Conservation (phyloP, 2,329 filamentous ascomycete species). For the Colletotrichum magnum region DNA sequence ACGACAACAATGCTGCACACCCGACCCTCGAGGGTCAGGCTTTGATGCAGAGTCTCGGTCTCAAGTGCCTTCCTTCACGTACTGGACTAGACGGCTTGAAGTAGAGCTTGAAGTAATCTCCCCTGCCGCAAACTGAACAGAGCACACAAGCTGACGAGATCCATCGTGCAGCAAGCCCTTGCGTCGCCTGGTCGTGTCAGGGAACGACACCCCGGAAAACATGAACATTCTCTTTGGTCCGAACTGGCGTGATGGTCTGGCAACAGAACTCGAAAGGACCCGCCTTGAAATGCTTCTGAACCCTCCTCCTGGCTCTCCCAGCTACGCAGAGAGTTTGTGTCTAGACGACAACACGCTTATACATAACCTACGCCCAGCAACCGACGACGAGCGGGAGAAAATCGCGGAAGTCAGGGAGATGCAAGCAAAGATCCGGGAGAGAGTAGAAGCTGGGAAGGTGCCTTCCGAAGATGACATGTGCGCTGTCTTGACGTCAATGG, state of each 20-base stretch:
- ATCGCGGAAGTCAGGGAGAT: neutral
- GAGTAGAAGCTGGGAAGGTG: neutral
- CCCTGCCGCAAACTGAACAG: no score
- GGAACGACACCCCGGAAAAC: slow-evolving; percentile 13
- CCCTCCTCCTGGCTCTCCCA: slow-evolving; percentile 10
- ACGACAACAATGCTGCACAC: slow-evolving; percentile 7
- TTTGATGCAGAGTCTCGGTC: neutral
- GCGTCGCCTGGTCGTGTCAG: neutral
- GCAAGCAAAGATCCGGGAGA: neutral
- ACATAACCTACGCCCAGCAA: neutral
- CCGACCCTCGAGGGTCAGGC: neutral
- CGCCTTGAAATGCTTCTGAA: slow-evolving; percentile 2
- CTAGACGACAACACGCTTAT: neutral
- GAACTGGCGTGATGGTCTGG: neutral
- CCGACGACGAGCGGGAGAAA: neutral
- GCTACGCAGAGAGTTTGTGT: neutral
- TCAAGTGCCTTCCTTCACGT: no score
- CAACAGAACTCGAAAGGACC: neutral
- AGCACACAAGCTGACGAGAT: no score
- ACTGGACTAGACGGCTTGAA: no score
- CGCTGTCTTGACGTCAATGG: slow-evolving; percentile 3
- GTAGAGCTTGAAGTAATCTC: no score
- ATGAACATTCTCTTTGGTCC: slow-evolving; percentile 5
- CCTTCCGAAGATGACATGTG: neutral
- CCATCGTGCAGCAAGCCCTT: neutral